A percentile compares a stretch with the other conserved stretches of the same genome.
Conservation (phyloP, 495 filamentous ascomycete genomes). For the Bombardia bombarda region DNA sequence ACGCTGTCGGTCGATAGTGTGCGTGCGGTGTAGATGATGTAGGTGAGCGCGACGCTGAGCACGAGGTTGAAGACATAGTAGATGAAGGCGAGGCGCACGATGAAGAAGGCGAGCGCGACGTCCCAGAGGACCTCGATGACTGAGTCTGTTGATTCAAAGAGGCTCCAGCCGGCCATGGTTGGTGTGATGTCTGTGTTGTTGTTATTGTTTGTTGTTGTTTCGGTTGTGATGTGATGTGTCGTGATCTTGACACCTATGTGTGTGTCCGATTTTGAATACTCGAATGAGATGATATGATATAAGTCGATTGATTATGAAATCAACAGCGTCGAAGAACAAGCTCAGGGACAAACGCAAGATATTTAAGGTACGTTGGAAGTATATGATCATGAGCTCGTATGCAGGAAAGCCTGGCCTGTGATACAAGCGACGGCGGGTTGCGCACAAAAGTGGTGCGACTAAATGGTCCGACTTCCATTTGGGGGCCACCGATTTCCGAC, state of each 20-base stretch:
- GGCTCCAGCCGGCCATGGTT: conserved; percentile 5
- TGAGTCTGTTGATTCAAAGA: conserved; percentile 21
- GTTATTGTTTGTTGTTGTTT: neutral
- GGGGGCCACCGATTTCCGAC: no score
- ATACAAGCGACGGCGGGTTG: no score
- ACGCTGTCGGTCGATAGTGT: neutral
- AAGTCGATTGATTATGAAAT: no score
- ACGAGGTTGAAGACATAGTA: conserved; percentile 15
- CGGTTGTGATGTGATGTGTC: conserved; percentile 1
- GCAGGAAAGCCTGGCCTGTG: no score
- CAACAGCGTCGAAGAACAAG: no score
- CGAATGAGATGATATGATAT: no score
- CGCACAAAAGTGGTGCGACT: no score
- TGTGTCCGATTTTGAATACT: neutral
- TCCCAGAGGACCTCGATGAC: conserved; percentile 28
- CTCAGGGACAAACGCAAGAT: no score
- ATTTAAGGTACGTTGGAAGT: no score
- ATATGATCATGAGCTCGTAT: no score
- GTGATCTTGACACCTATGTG: neutral
- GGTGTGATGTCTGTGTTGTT: conserved; percentile 1
- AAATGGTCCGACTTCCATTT: no score
- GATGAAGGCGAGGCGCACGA: conserved; percentile 18
- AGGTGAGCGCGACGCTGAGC: conserved; percentile 2
- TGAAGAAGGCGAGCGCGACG: conserved; percentile 24
- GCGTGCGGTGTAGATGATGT: conserved; percentile 1